phyloP scores from a whole-genome alignment of 164 flowering plant genomes.

The Aristolochia fimbriata region DNA sequence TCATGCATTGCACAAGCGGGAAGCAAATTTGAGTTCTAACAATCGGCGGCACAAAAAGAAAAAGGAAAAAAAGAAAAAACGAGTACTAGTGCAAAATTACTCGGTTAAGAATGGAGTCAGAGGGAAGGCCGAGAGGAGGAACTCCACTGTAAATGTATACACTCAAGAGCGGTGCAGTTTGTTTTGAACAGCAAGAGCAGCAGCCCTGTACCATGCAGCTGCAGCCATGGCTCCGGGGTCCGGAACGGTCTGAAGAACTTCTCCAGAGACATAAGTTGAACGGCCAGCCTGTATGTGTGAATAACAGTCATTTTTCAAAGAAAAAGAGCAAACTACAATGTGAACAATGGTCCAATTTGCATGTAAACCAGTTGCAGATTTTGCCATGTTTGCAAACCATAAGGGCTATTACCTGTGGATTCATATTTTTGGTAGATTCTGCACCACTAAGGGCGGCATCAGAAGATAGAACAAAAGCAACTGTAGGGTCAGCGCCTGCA shows the following conservation, averaged over 20 bases:
- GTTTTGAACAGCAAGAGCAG: slow-evolving; percentile 64
- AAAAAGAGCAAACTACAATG: no score
- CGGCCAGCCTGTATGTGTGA: slow-evolving; percentile 65
- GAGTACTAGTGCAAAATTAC: slow-evolving; percentile 13
- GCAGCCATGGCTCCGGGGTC: slow-evolving; percentile 99
- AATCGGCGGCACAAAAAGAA: neutral
- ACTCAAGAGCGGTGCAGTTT: slow-evolving; percentile 19
- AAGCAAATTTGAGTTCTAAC: slow-evolving; percentile 22
- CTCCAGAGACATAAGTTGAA: slow-evolving; percentile 62
- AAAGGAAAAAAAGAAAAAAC: neutral
- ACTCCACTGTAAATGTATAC: neutral
- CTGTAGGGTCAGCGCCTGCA: slow-evolving; percentile 61
- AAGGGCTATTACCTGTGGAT: slow-evolving; percentile 41
- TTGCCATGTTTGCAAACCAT: no score
- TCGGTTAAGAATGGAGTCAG: slow-evolving; percentile 3
- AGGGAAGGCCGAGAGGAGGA: neutral
- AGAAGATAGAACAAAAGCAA: slow-evolving; percentile 71
- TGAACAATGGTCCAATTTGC: no score
- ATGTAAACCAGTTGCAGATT: no score
- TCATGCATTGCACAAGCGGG: slow-evolving; percentile 52
- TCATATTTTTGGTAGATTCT: slow-evolving; percentile 75
- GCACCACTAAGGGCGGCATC: slow-evolving; percentile 87
- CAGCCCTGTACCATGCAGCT: slow-evolving; percentile 89
- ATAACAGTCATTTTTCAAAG: neutral
- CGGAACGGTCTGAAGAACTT: slow-evolving; percentile 64